Evolutionary conservation across 1,139 yeast species (phyloP), one percentile per base, ranked within the genome.

Genomic region (Debaryomyces nepalensis): DNA sequence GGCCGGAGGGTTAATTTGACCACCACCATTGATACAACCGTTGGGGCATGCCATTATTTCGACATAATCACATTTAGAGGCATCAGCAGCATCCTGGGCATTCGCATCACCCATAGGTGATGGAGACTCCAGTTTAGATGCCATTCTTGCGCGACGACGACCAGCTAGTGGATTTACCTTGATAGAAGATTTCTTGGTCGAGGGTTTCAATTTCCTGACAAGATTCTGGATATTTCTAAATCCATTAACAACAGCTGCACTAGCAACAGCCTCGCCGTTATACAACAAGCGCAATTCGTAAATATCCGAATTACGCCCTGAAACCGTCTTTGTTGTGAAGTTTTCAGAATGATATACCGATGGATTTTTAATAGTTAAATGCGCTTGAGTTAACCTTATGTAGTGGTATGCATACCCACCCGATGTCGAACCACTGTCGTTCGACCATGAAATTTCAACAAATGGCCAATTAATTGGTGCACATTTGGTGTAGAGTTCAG

Each of bases 41-140:
- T 88, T 89, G 3, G 99, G 99, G 61, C 99, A 93, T 1, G 99
- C 99, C 97, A 90, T 91, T 26, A 93, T 87, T 56, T 93, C 99
- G 4, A 93, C 89, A 55, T 87, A 88, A 50, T 89, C 95, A 54
- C 88, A 84, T 35, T 70, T 74, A 14, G 79, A 64, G 1, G 93
- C 84, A 50, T 87, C 93, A 0, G 82, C 81, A 0, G 48, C 37
- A 30, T 64, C 73, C 21, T 54, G 58, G 26, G 64, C 50, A n/a
- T n/a, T n/a, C 6, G 61, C 61, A 21, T 54, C 56, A 39, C 69
- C 62, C 32, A 69, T 57, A 1, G 38, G 36, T 15, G 36, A 23
- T 3, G 63, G 49, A 2, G 59, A 57, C n/a, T 70, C 53, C 3
- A 6, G 10, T 29, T 61, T 47, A 23, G 63, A 55, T 4, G 58